phyloP scores from a whole-genome alignment of 2,329 filamentous ascomycete species.

The Aphanocladium album region DNA sequence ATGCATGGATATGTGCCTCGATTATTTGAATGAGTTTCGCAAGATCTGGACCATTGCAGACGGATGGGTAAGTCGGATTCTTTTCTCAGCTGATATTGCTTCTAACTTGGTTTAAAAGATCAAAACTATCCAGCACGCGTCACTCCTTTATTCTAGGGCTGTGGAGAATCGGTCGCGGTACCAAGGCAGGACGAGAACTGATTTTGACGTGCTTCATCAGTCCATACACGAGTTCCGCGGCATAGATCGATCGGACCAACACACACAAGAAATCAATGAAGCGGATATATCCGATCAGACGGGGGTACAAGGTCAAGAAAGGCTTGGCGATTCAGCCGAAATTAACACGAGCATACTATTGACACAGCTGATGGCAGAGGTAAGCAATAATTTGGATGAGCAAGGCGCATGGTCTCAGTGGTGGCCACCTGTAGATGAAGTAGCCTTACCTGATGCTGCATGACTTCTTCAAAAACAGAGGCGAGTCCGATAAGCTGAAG shows the following conservation, averaged over 20 bases:
- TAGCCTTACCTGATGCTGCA: slow-evolving; percentile 12
- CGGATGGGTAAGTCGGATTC: slow-evolving; percentile 21
- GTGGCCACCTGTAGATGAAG: slow-evolving; percentile 22
- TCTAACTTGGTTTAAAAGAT: slow-evolving; percentile 14
- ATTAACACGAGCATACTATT: slow-evolving; percentile 20
- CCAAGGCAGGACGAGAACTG: slow-evolving; percentile 22
- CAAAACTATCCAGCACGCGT: slow-evolving; percentile 23
- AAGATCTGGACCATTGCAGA: slow-evolving; percentile 26
- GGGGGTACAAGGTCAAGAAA: neutral
- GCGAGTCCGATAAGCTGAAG: no score
- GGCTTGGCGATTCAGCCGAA: neutral
- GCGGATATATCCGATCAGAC: slow-evolving; percentile 16
- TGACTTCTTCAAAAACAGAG: slow-evolving; percentile 17
- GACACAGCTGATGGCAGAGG: slow-evolving; percentile 21
- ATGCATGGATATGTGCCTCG: slow-evolving; percentile 20
- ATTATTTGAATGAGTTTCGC: slow-evolving; percentile 24
- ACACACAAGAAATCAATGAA: slow-evolving; percentile 25
- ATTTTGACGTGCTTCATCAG: slow-evolving; percentile 27
- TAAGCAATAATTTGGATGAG: slow-evolving; percentile 23
- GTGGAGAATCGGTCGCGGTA: slow-evolving; percentile 20
- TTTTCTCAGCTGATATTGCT: neutral
- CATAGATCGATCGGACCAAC: slow-evolving; percentile 27
- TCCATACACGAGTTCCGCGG: slow-evolving; percentile 28
- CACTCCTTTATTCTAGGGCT: slow-evolving; percentile 23
- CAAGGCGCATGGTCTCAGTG: slow-evolving; percentile 24